Evolutionary conservation across 371 early-diverging fungal species (phyloP).

Genomic region (Mucor saturninus): DNA sequence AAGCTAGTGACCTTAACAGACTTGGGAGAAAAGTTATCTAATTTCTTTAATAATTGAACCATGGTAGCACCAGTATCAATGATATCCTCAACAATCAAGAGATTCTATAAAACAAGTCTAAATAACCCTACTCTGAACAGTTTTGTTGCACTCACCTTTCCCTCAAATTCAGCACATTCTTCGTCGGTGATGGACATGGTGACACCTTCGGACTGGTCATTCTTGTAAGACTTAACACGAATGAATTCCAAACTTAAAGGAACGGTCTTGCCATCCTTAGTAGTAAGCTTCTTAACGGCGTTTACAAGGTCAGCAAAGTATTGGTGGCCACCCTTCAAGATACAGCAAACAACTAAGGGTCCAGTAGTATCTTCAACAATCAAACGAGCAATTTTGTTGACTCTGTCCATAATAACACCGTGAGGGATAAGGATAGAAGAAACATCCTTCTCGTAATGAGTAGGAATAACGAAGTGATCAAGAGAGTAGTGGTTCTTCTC

Average conservation of each 20-base stretch:
- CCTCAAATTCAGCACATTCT: constrained; percentile 79
- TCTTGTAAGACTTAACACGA: constrained; percentile 87
- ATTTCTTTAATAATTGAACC: constrained; percentile 77
- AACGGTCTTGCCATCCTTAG: constrained; percentile 72
- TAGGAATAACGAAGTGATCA: constrained; percentile 88
- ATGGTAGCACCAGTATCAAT: constrained; percentile 94
- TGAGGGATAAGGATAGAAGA: constrained; percentile 89
- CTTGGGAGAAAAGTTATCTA: constrained; percentile 75
- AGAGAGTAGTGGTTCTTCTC: constrained; percentile 77
- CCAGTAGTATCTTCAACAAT: constrained; percentile 74
- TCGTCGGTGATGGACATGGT: constrained; percentile 86
- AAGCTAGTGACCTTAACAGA: constrained; percentile 86
- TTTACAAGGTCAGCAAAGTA: constrained; percentile 90
- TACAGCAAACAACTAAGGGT: constrained; percentile 86
- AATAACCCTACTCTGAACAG: neutral
- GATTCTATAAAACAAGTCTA: constrained; percentile 61
- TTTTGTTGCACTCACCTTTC: constrained; percentile 60
- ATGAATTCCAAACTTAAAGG: constrained; percentile 91
- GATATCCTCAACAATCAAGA: constrained; percentile 93
- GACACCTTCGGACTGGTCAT: constrained; percentile 85
- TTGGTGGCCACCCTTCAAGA: constrained; percentile 91
- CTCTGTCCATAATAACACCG: constrained; percentile 90
- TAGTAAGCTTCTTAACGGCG: constrained; percentile 82
- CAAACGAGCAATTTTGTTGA: constrained; percentile 82
- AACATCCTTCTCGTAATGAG: constrained; percentile 84